phyloP scores from a whole-genome alignment of 192 early-diverging fungal species.

The Backusella liffmaniae region DNA sequence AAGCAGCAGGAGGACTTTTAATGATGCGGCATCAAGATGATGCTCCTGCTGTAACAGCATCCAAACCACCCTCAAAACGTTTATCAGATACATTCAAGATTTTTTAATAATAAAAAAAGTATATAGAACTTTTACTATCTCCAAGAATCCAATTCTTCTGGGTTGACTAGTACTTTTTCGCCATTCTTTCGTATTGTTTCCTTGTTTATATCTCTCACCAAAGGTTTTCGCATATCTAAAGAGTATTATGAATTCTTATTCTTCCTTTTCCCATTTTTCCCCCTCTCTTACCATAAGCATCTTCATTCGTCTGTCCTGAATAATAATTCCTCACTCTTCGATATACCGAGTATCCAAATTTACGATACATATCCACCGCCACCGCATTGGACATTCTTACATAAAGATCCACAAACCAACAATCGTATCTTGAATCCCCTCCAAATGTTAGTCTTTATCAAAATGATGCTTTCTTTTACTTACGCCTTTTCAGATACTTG shows the following conservation, averaged over 20 bases:
- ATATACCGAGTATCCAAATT: constrained; percentile 91
- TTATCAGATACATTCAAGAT: constrained; percentile 4
- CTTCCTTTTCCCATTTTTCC: neutral
- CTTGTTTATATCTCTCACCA: constrained; percentile 76
- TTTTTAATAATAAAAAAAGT: neutral
- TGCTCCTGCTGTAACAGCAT: neutral
- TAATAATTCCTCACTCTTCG: constrained; percentile 90
- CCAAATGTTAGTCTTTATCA: neutral
- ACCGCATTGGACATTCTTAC: constrained; percentile 90
- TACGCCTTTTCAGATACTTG: constrained; percentile 85
- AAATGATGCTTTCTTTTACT: neutral
- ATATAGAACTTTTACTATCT: constrained; percentile 1
- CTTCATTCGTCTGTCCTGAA: constrained; percentile 67
- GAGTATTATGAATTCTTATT: neutral
- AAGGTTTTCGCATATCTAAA: constrained; percentile 94
- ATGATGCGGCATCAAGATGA: constrained; percentile 31
- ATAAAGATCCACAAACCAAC: constrained; percentile 96
- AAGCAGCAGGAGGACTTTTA: constrained; percentile 31
- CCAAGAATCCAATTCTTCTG: constrained; percentile 45
- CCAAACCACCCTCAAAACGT: neutral
- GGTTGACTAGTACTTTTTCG: constrained; percentile 48
- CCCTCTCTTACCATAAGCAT: constrained; percentile 72
- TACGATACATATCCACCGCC: constrained; percentile 91
- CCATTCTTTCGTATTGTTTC: constrained; percentile 58
- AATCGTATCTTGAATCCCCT: constrained; percentile 57